Base-by-base conservation (phyloP, 495 filamentous ascomycete species). In the Haplographium delicatum region DNA sequence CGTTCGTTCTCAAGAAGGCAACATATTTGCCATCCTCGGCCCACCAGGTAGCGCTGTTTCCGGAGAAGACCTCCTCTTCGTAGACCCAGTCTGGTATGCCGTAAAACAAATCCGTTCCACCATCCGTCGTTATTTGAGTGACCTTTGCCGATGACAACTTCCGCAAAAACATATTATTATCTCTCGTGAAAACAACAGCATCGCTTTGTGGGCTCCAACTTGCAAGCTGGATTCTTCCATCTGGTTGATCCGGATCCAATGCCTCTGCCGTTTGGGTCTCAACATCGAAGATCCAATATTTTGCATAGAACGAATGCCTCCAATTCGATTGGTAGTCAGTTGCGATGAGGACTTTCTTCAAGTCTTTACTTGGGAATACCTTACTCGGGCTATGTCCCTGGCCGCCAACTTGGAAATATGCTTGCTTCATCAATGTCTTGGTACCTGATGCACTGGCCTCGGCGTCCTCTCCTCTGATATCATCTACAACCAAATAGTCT, bases 41-140 rank as follows among this genome's bases (percentile, higher is more conserved):
- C 89, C 88, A 97, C 93, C 93, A 97, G 0, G 91, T 91, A 5
- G 84, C 94, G 42, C 77, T 89, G 57, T 88, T 86, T 2, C 80
- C 82, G 1, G 69, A 54, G 56, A 97, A 86, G 5, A 98, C 91
- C 66, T 98, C 93, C 62, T 98, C 93, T 62, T 98, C 93, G 57
- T 96, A 98, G 0, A 98, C 93, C 93, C 93, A 98, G 66, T 98
- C 93, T 0, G 93, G 93, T n/a, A 96, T 81, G 18, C 93, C 93
- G 59, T 97, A 94, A 72, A 98, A 97, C 13, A 93, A 77, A 51
- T 97, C 79, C 2, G 74, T 66, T 0, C 91, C 86, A 31, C 93
- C 93, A 64, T 97, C 90, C 52, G 71, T 83, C 11, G 93, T 98
- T 51, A 98, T 84, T 51, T 82, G 80, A 4, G 72, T 75, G 11